phyloP scores from a whole-genome alignment of 2,329 filamentous ascomycete species.

The Mycosphaerella sp. region DNA sequence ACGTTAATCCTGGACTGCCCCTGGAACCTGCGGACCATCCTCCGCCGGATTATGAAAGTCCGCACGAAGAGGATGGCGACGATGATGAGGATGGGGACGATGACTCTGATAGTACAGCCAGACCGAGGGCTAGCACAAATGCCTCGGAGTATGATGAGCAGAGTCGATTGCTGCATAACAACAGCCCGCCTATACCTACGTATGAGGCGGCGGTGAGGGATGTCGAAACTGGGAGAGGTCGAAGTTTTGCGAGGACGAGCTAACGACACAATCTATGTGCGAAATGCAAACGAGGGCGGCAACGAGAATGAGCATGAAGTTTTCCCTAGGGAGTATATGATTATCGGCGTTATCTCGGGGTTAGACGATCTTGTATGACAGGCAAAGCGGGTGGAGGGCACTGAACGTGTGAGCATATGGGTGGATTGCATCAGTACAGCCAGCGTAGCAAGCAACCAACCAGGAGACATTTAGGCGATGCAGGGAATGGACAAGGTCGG shows the following conservation, averaged over 20 bases:
- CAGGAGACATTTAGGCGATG: background rate
- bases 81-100: slow-evolving; percentile 5
- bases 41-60: slow-evolving; percentile 47
- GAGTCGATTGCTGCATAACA: slow-evolving; percentile 12
- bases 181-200: slow-evolving; percentile 66
- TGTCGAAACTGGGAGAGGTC: slow-evolving; percentile 25
- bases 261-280: background rate
- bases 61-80: slow-evolving; percentile 29
- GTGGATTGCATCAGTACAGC: slow-evolving; percentile 10
- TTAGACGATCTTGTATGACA: background rate
- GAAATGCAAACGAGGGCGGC: slow-evolving; percentile 14
- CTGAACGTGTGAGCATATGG: background rate
- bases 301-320: slow-evolving; percentile 1
- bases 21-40: slow-evolving; percentile 33
- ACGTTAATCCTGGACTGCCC: slow-evolving; percentile 26
- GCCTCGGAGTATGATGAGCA: slow-evolving; percentile 12
- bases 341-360: slow-evolving; percentile 1
- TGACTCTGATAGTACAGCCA: slow-evolving; percentile 25
- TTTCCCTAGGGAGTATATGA: background rate
- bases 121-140: slow-evolving; percentile 16
- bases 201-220: slow-evolving; percentile 66
- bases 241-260: slow-evolving; percentile 24
- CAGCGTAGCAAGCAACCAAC: slow-evolving; percentile 7
- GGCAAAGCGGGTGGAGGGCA: background rate
- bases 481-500: background rate